These are phyloP conservation scores for Rhinocladiella similis DNA, from an alignment of 2,329 filamentous ascomycete genomes.

Conservation along the genomic window DNA sequence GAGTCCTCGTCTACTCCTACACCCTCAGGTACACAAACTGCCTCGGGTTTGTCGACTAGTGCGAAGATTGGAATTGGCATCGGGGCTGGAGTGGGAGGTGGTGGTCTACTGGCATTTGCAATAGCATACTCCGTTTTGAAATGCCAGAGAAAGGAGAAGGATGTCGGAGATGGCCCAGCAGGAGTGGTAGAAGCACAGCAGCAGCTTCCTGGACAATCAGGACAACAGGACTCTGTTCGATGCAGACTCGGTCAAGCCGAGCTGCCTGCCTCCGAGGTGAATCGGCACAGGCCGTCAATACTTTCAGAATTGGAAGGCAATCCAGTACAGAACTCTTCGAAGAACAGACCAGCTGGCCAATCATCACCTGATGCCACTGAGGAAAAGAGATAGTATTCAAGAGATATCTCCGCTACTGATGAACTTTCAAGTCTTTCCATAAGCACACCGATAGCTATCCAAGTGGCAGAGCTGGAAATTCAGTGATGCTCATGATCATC, in stretches of 20 bases:
- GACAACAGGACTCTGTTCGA: background rate
- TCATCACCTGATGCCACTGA: no score
- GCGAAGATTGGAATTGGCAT: conserved; percentile 5
- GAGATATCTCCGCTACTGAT: no score
- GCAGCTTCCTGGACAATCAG: background rate
- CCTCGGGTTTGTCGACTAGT: background rate
- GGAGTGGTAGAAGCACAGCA: no score
- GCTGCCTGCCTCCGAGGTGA: background rate
- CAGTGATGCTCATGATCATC: no score
- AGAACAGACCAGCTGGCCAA: background rate
- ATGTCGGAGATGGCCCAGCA: background rate
- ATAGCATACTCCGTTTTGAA: background rate
- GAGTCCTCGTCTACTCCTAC: background rate
- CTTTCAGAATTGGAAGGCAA: background rate
- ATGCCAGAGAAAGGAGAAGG: background rate
- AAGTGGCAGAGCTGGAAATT: no score
- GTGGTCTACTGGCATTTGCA: background rate
- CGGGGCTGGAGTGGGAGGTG: background rate
- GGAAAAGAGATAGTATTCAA: no score
- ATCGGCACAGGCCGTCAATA: background rate
- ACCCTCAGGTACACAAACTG: background rate
- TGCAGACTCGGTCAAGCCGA: background rate
- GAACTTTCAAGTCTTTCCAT: no score
- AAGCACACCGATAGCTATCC: no score
- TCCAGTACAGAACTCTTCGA: background rate